Evolutionary conservation across 495 filamentous ascomycete genomes (phyloP).

Genomic region (Entonaema liquescens): DNA sequence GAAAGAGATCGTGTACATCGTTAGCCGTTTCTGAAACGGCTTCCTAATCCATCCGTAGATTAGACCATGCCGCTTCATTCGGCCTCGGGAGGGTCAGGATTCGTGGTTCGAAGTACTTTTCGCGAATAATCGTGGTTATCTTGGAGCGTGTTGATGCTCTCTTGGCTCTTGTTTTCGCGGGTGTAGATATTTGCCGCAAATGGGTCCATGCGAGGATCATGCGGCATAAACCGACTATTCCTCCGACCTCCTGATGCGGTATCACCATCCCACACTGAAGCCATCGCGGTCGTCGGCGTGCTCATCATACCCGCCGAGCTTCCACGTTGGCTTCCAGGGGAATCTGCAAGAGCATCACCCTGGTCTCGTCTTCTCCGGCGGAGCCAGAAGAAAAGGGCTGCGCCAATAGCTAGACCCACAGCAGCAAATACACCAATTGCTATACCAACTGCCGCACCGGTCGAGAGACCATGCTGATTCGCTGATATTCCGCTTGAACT

Average conservation of each 20-base stretch:
- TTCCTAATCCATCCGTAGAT: constrained; percentile 11
- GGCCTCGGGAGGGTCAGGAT: constrained; percentile 57
- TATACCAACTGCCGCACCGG: constrained; percentile 53
- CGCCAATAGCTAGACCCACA: constrained; percentile 41
- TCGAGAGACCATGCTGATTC: constrained; percentile 42
- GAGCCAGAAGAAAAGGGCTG: constrained; percentile 47
- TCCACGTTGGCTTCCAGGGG: constrained; percentile 45
- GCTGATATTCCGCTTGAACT: constrained; percentile 17
- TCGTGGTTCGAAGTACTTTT: constrained; percentile 61
- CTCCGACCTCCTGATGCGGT: constrained; percentile 49
- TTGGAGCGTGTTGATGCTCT: constrained; percentile 63
- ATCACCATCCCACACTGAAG: constrained; percentile 50
- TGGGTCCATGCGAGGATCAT: constrained; percentile 65
- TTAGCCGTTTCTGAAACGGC: constrained; percentile 22
- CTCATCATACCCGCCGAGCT: constrained; percentile 53
- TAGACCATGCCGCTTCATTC: constrained; percentile 23
- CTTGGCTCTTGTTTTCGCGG: constrained; percentile 59
- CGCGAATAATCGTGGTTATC: constrained; percentile 67
- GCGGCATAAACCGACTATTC: constrained; percentile 60
- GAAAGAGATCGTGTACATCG: constrained; percentile 43
- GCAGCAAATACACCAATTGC: constrained; percentile 51
- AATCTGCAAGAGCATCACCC: constrained; percentile 36
- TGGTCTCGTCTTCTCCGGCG: constrained; percentile 45
- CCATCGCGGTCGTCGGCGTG: constrained; percentile 47
- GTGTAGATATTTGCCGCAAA: constrained; percentile 58